A percentile compares a stretch with the other conserved stretches of the same genome.
phyloP scores from a whole-genome alignment of 2,329 filamentous ascomycete genomes.

The Sphaerulina musiva region DNA sequence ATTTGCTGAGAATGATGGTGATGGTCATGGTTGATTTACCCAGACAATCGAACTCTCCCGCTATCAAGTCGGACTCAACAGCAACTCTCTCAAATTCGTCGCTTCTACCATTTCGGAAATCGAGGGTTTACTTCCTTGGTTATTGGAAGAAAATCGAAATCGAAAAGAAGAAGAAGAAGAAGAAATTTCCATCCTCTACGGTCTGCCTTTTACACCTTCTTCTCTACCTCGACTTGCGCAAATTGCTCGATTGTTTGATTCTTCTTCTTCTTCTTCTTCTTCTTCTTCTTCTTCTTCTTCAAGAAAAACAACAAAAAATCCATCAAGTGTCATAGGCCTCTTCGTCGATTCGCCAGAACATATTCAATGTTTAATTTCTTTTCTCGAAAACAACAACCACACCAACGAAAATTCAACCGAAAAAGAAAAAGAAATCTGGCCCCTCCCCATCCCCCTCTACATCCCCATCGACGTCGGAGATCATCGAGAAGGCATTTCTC shows the following conservation, averaged over 20 bases:
- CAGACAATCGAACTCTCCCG: conserved; percentile 61
- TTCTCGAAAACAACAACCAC: no score
- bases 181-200: conserved; percentile 62
- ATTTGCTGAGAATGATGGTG: no score
- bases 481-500: conserved; percentile 58
- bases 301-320: no score
- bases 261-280: conserved; percentile 20
- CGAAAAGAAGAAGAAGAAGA: conserved; percentile 43
- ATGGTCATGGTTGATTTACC: no score
- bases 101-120: conserved; percentile 70
- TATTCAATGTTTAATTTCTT: conserved; percentile 31
- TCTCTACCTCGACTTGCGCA: conserved; percentile 53
- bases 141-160: conserved; percentile 50
- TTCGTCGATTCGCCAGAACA: conserved; percentile 64
- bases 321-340: no score
- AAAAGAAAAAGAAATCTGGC: conserved; percentile 36
- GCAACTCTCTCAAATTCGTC: conserved; percentile 53
- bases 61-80: conserved; percentile 57
- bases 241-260: conserved; percentile 55
- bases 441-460: conserved; percentile 51
- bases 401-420: no score
- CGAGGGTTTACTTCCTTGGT: conserved; percentile 57
- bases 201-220: conserved; percentile 60
- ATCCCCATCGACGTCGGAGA: conserved; percentile 71
- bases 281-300: no score